phyloP scores from a whole-genome alignment of 2,329 filamentous ascomycete genomes.

The Paraconiothyrium sp. region DNA sequence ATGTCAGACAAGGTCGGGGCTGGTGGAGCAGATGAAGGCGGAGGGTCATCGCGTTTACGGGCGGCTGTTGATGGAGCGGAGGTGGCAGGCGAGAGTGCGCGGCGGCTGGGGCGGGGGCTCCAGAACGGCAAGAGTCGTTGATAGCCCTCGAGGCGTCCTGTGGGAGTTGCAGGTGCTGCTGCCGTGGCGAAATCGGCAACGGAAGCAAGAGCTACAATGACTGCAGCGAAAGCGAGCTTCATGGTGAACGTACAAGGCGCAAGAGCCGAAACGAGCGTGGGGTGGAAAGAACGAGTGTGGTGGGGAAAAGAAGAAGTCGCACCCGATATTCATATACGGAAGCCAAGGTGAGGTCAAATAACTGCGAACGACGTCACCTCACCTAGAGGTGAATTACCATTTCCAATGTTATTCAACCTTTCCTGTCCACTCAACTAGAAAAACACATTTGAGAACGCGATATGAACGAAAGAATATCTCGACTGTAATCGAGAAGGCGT shows the following conservation, averaged over 20 bases:
- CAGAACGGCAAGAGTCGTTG: neutral
- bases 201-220: neutral
- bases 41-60: neutral
- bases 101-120: neutral
- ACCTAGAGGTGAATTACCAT: neutral
- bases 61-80: neutral
- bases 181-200: neutral
- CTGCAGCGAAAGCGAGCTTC: neutral
- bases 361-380: neutral
- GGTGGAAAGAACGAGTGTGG: neutral
- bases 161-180: neutral
- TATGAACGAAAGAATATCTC: neutral
- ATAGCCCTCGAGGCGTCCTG: neutral
- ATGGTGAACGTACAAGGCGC: neutral
- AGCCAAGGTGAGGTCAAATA: neutral
- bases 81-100: neutral
- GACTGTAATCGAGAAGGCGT: too few relatives aligned
- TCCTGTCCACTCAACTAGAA: too few relatives aligned
- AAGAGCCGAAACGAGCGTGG: neutral
- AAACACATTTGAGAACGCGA: too few relatives aligned
- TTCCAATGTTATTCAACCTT: neutral
- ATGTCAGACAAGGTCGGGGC: neutral
- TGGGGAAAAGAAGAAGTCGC: neutral
- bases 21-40: neutral
- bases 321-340: neutral